Evolutionary conservation across 306 rosid genomes (phyloP).

Genomic region (Gastrolobium villosum): DNA sequence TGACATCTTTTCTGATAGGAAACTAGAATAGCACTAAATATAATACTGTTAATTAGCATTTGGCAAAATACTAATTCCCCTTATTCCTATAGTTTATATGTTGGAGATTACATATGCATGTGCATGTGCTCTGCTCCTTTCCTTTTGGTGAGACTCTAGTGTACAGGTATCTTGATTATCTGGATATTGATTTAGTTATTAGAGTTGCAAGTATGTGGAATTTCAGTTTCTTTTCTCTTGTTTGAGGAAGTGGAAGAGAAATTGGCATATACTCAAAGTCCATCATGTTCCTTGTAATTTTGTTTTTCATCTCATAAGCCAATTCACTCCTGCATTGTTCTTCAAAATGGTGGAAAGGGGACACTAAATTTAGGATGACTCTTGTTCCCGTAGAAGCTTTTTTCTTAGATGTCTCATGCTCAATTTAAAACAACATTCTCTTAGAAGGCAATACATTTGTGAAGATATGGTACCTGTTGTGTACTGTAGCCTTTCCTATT

Average conservation of each 20-base stretch:
- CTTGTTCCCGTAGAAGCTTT: not conserved
- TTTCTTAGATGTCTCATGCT: not conserved
- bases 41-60: not conserved
- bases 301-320: not conserved
- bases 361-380: not conserved
- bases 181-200: not conserved
- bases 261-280: not conserved
- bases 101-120: not conserved
- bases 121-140: conserved; percentile 4
- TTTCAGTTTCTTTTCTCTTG: not conserved
- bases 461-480: conserved; percentile 1
- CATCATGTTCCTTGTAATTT: not conserved
- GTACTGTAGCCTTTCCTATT: not conserved
- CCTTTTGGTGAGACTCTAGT: conserved; percentile 22
- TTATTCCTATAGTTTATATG: conserved; percentile 11
- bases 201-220: conserved; percentile 6
- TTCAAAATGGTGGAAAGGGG: not conserved
- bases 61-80: conserved; percentile 14
- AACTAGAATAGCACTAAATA: conserved; percentile 33
- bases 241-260: conserved; percentile 9
- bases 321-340: not conserved
- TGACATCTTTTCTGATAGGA: conserved; percentile 3
- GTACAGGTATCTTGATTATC: conserved; percentile 5
- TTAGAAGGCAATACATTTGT: not conserved
- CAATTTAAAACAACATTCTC: not conserved